Evolutionary conservation across 2,329 filamentous ascomycete species (phyloP).

Genomic region (Aspergillus floridensis): DNA sequence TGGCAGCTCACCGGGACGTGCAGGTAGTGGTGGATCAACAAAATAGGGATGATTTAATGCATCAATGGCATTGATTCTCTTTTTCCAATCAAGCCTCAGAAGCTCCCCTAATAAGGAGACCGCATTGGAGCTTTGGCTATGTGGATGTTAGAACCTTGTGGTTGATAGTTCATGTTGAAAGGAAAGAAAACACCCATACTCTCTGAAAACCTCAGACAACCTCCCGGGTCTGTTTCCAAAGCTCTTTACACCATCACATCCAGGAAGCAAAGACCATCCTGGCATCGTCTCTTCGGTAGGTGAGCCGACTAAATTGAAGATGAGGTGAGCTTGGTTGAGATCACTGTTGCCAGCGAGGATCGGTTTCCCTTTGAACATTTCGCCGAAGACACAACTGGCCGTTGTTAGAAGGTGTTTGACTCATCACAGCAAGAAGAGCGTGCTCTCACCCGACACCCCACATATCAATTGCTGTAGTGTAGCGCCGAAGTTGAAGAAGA

Average conservation of each 20-base stretch:
- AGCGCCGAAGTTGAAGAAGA: slow-evolving; percentile 78
- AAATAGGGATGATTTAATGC: slow-evolving; percentile 93
- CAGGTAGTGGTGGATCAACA: slow-evolving; percentile 71
- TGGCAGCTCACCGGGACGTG: slow-evolving; percentile 82
- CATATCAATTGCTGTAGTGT: slow-evolving; percentile 97
- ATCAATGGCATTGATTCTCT: slow-evolving; percentile 88
- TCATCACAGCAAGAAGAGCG: slow-evolving; percentile 26
- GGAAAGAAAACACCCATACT: slow-evolving; percentile 47
- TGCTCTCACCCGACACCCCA: slow-evolving; percentile 83
- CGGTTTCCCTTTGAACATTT: slow-evolving; percentile 93
- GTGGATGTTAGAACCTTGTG: slow-evolving; percentile 12
- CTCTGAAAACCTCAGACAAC: slow-evolving; percentile 70
- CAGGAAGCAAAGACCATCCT: slow-evolving; percentile 78
- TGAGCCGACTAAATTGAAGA: slow-evolving; percentile 88
- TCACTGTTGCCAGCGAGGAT: slow-evolving; percentile 91
- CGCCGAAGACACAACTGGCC: slow-evolving; percentile 87
- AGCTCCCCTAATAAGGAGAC: slow-evolving; percentile 79
- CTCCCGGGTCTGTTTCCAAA: slow-evolving; percentile 63
- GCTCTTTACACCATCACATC: slow-evolving; percentile 68
- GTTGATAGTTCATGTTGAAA: background rate
- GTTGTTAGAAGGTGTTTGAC: slow-evolving; percentile 15
- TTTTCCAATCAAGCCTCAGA: slow-evolving; percentile 83
- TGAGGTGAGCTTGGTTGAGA: slow-evolving; percentile 82
- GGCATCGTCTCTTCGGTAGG: slow-evolving; percentile 92
- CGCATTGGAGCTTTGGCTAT: slow-evolving; percentile 65